Evolutionary conservation across 2,329 filamentous ascomycete genomes (phyloP).

Genomic region (Phaeosphaeria sp.): DNA sequence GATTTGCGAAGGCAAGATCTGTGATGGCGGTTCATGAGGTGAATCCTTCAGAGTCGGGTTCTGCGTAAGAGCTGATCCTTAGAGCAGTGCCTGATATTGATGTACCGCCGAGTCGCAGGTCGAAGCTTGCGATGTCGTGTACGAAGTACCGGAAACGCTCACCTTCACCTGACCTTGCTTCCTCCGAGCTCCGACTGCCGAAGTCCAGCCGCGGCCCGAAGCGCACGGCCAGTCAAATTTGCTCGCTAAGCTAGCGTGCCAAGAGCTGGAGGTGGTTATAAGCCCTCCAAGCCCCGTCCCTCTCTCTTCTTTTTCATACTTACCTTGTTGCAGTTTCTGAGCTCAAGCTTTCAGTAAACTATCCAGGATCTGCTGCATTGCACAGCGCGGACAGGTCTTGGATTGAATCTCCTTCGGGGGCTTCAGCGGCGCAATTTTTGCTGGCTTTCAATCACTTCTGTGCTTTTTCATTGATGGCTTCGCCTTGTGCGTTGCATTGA

Average conservation of each 20-base stretch:
- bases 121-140: too few species aligned
- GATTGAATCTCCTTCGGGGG: slow-evolving; percentile 43
- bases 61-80: too few species aligned
- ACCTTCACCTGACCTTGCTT: background rate
- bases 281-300: background rate
- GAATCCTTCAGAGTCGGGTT: too few species aligned
- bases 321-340: slow-evolving; percentile 40
- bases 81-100: too few species aligned
- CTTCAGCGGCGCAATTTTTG: slow-evolving; percentile 41
- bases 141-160: too few species aligned
- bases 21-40: too few species aligned
- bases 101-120: too few species aligned
- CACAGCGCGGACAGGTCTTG: slow-evolving; percentile 43
- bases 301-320: background rate
- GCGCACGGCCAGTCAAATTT: background rate
- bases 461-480: slow-evolving; percentile 47
- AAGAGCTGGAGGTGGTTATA: background rate
- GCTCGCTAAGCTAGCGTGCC: background rate
- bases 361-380: slow-evolving; percentile 44
- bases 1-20: too few species aligned
- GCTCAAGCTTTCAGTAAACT: slow-evolving; percentile 38
- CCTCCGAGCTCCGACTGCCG: background rate
- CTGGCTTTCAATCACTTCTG: slow-evolving; percentile 12
- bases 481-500: slow-evolving; percentile 44
- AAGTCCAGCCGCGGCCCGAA: background rate